Evolutionary conservation across 306 rosid genomes (phyloP).

Genomic region (Prinsepia uniflora): DNA sequence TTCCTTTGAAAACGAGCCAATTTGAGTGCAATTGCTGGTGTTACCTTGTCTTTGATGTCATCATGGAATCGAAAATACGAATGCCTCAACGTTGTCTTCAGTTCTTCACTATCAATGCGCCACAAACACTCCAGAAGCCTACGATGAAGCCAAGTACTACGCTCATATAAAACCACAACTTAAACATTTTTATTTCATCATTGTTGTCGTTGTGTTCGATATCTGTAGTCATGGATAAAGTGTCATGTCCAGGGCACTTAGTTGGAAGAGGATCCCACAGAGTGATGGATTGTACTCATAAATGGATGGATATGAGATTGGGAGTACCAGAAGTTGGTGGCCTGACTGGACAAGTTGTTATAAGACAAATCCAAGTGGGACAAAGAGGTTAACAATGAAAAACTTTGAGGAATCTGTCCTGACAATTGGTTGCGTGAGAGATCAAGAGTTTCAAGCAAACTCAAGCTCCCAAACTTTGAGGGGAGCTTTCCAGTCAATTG

Average conservation of each 20-base stretch:
- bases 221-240: too few relatives aligned
- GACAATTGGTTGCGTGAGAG: neutral
- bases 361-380: slow-evolving; percentile 17
- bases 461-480: neutral
- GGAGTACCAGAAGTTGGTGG: slow-evolving; percentile 2
- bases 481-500: neutral
- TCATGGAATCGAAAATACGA: neutral
- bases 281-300: slow-evolving; percentile 8
- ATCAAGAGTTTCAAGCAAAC: neutral
- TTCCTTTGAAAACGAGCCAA: too few relatives aligned
- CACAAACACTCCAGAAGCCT: neutral
- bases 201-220: neutral
- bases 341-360: slow-evolving; percentile 6
- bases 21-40: neutral
- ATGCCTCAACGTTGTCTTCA: neutral
- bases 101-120: neutral
- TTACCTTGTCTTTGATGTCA: neutral
- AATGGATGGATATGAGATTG: neutral
- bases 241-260: neutral
- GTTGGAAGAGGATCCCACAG: neutral
- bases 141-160: neutral
- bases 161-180: too few relatives aligned
- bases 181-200: neutral
- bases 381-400: neutral
- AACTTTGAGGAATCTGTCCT: neutral